Conservation (phyloP, 805 yeast species). For the Cyberlindnera bimundalis region DNA sequence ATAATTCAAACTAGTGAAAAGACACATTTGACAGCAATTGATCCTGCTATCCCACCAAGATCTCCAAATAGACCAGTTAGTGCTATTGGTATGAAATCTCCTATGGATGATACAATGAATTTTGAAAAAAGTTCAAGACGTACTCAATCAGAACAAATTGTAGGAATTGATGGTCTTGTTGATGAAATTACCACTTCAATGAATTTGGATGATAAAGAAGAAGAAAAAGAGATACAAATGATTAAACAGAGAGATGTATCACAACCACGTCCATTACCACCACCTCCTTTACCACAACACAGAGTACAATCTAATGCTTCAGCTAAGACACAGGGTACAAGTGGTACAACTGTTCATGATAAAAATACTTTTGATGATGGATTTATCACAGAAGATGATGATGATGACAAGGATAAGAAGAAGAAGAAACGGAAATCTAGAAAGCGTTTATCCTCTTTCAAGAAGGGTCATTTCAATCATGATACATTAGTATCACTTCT, state of each 20-base stretch:
- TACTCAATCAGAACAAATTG: slow-evolving; percentile 12
- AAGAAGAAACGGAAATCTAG: slow-evolving; percentile 11
- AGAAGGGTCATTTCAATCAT: slow-evolving; percentile 25
- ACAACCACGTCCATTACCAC: slow-evolving; percentile 23
- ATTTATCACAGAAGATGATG: slow-evolving; percentile 27
- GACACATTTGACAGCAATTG: slow-evolving; percentile 12
- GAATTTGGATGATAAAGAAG: neutral
- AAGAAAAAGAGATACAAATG: neutral
- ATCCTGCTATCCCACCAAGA: slow-evolving; percentile 28
- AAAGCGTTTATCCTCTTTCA: slow-evolving; percentile 11
- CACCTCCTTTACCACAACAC: slow-evolving; percentile 29
- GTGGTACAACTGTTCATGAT: neutral
- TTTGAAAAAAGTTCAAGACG: slow-evolving; percentile 10
- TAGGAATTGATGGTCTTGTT: slow-evolving; percentile 14
- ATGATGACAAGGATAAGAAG: slow-evolving; percentile 1
- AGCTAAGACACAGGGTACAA: neutral
- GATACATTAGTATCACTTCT: slow-evolving; percentile 36
- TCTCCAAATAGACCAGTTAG: slow-evolving; percentile 29
- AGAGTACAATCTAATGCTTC: slow-evolving; percentile 11
- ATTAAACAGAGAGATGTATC: slow-evolving; percentile 5
- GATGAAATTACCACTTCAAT: slow-evolving; percentile 6
- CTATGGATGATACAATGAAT: neutral
- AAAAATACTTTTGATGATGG: slow-evolving; percentile 21
- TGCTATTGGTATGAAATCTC: slow-evolving; percentile 7
- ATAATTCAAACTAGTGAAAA: slow-evolving; percentile 12